phyloP scores from a whole-genome alignment of 495 filamentous ascomycete species.

The Penicillium fimorum region DNA sequence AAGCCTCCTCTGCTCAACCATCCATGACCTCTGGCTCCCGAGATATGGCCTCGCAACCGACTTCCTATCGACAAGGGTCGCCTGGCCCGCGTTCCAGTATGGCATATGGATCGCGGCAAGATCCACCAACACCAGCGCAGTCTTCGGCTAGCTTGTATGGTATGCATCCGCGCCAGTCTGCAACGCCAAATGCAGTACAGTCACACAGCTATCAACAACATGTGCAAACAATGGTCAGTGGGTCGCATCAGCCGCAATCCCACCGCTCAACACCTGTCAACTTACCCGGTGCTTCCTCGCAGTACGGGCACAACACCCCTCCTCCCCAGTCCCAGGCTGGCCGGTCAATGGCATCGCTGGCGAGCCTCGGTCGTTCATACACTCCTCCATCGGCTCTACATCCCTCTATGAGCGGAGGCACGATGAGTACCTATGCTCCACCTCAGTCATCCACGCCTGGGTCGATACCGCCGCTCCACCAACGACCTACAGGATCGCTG shows the following conservation, averaged over 20 bases:
- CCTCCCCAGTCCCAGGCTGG: conserved; percentile 35
- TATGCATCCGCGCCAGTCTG: conserved; percentile 32
- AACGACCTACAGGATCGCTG: conserved; percentile 33
- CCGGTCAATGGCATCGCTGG: conserved; percentile 33
- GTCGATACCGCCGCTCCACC: conserved; percentile 33
- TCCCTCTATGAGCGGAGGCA: conserved; percentile 27
- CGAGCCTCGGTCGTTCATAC: conserved; percentile 40
- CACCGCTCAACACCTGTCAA: conserved; percentile 36
- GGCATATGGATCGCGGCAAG: conserved; percentile 36
- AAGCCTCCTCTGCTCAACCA: conserved; percentile 28
- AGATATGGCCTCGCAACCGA: conserved; percentile 32
- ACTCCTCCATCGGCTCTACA: conserved; percentile 41
- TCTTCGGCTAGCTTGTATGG: conserved; percentile 34
- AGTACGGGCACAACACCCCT: conserved; percentile 41
- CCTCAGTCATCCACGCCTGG: conserved; percentile 27
- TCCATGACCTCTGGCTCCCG: conserved; percentile 26
- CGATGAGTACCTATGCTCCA: conserved; percentile 35
- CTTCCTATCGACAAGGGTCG: conserved; percentile 36
- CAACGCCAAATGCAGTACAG: conserved; percentile 24
- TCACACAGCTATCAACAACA: conserved; percentile 41
- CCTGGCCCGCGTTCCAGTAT: conserved; percentile 36
- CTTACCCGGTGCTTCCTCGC: conserved; percentile 26
- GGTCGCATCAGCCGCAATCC: conserved; percentile 35
- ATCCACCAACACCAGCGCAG: conserved; percentile 34
- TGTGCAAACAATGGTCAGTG: conserved; percentile 42